Conservation (phyloP, 129 eudicot genomes). For the Flaveria bidentis region DNA sequence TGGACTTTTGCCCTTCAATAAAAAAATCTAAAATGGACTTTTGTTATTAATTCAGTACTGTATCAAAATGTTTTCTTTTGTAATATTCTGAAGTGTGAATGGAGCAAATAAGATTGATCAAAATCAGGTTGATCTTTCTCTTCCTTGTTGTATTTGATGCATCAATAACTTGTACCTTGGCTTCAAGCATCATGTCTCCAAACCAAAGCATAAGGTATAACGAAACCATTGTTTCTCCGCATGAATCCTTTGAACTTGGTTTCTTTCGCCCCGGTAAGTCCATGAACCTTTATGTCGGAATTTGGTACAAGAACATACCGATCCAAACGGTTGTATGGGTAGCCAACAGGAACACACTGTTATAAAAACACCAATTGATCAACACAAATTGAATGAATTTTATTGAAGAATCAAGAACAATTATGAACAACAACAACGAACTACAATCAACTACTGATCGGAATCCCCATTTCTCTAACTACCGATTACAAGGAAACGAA, state of each 20-base stretch:
- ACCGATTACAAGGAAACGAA: too few species aligned
- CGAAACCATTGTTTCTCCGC: conserved; percentile 27
- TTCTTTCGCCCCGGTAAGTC: conserved; percentile 26
- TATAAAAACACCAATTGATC: too few species aligned
- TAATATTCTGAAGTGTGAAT: neutral
- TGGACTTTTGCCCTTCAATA: too few species aligned
- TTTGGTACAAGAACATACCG: conserved; percentile 33
- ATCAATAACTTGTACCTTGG: neutral
- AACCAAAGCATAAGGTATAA: conserved; percentile 32
- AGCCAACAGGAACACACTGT: conserved; percentile 35
- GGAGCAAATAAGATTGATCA: neutral
- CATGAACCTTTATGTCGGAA: conserved; percentile 26
- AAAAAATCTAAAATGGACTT: too few species aligned
- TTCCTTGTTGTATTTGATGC: neutral
- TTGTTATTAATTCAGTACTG: neutral
- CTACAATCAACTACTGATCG: too few species aligned
- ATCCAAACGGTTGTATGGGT: conserved; percentile 35
- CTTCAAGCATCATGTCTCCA: conserved; percentile 19
- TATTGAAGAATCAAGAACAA: too few species aligned
- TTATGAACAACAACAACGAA: too few species aligned
- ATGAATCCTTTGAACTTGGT: conserved; percentile 33
- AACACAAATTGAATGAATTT: too few species aligned
- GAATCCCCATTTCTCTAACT: too few species aligned
- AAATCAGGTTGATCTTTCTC: conserved; percentile 30
- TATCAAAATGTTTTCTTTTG: neutral